These are phyloP conservation scores for Eremomyces bilateralis DNA, from an alignment of 495 filamentous ascomycete genomes.

Conservation along the genomic window DNA sequence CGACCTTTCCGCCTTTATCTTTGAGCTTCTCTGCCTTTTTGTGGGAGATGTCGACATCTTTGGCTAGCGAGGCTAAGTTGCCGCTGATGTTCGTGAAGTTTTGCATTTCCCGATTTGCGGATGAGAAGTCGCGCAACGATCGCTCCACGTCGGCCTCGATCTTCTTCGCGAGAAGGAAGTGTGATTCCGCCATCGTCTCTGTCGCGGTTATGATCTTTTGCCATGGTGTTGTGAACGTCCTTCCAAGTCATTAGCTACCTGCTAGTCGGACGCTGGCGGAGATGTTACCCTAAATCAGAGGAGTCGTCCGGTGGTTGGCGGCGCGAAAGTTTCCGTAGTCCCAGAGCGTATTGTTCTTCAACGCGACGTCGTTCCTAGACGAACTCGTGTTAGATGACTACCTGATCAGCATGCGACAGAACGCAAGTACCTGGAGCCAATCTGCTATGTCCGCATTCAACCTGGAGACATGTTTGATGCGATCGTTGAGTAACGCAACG, in stretches of 20 bases:
- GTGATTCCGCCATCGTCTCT: conserved; percentile 61
- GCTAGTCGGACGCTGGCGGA: neutral
- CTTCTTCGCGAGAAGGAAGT: conserved; percentile 58
- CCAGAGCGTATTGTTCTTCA: conserved; percentile 76
- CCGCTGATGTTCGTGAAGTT: conserved; percentile 63
- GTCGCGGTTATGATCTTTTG: conserved; percentile 67
- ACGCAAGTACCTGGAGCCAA: conserved; percentile 60
- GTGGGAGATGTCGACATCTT: conserved; percentile 62
- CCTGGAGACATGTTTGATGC: conserved; percentile 65
- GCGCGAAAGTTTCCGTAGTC: conserved; percentile 56
- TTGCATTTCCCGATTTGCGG: conserved; percentile 60
- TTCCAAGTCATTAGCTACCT: conserved; percentile 16
- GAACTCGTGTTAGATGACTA: conserved; percentile 4
- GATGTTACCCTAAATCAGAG: conserved; percentile 60
- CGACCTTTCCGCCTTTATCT: conserved; percentile 59
- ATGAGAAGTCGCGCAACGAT: conserved; percentile 51
- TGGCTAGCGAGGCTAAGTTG: conserved; percentile 62
- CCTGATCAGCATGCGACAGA: conserved; percentile 1
- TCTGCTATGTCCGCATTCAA: conserved; percentile 87
- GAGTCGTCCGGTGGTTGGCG: conserved; percentile 47
- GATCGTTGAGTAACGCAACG: conserved; percentile 63
- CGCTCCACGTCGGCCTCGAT: conserved; percentile 84
- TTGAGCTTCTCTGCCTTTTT: conserved; percentile 73
- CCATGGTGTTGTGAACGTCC: conserved; percentile 84
- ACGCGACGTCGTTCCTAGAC: conserved; percentile 72